Conservation (phyloP, 1,284 basidiomycete genomes). For the Trichosporon sp. region DNA sequence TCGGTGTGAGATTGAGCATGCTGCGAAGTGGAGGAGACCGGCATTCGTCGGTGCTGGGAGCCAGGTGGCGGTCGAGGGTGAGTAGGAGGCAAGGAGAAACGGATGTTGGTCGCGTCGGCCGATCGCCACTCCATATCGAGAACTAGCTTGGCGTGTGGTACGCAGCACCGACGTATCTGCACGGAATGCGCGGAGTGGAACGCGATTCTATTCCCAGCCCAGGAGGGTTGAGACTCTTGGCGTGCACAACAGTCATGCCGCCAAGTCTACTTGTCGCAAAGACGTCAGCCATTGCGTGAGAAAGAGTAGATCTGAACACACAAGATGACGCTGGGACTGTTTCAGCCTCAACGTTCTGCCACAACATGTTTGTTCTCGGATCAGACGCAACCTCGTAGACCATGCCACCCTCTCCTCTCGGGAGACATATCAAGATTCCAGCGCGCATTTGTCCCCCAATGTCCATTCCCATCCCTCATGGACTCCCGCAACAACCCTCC, state of each 20-base stretch:
- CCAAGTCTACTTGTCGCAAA: neutral
- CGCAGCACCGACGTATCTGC: neutral
- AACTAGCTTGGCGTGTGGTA: too few relatives aligned
- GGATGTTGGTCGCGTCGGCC: neutral
- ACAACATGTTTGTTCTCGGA: constrained; percentile 44
- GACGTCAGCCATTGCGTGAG: neutral
- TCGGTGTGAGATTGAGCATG: neutral
- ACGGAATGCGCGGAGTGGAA: neutral
- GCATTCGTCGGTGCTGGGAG: neutral
- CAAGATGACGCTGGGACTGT: neutral
- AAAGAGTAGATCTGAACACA: neutral
- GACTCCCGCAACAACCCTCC: too few relatives aligned
- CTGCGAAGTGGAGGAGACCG: neutral
- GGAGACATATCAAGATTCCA: too few relatives aligned
- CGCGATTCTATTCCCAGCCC: neutral
- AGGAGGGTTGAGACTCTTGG: neutral
- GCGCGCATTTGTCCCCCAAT: too few relatives aligned
- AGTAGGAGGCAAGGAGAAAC: neutral
- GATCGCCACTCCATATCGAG: neutral
- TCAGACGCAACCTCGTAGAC: constrained; percentile 40
- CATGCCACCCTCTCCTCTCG: too few relatives aligned
- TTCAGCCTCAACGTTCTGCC: too few relatives aligned
- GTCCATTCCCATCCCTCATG: too few relatives aligned
- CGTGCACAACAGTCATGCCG: neutral
- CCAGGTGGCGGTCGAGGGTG: too few relatives aligned